phyloP scores from a whole-genome alignment of 208 protist genomes.

The Leishmania mexicana region DNA sequence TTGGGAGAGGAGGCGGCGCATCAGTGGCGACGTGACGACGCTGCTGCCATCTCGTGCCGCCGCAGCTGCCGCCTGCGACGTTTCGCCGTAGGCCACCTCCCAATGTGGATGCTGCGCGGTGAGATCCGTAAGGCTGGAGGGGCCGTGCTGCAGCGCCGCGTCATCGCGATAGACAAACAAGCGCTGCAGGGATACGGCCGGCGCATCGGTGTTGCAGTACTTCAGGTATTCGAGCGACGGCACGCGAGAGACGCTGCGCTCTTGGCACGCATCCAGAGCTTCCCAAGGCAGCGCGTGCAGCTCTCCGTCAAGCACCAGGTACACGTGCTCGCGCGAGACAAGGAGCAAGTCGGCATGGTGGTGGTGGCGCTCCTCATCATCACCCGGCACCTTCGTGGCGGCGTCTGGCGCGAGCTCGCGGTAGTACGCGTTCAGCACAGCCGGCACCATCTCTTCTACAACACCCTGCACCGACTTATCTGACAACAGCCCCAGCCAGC shows the following conservation, averaged over 20 bases:
- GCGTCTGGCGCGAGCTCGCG: not conserved
- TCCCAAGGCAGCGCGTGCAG: constrained; percentile 73
- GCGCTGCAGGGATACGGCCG: constrained; percentile 17
- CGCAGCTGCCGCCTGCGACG: constrained; percentile 4
- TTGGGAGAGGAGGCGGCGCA: constrained; percentile 17
- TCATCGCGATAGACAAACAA: constrained; percentile 35
- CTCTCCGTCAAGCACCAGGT: constrained; percentile 50
- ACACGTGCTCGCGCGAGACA: constrained; percentile 61
- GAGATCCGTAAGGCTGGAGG: constrained; percentile 8
- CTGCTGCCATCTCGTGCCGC: not conserved
- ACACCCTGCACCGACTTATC: constrained; percentile 9
- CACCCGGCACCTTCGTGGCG: not conserved
- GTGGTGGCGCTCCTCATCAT: not conserved
- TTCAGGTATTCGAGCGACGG: constrained; percentile 28
- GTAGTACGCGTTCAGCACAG: constrained; percentile 22
- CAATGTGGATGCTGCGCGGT: constrained; percentile 28
- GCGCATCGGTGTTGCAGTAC: not conserved
- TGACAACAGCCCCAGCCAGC: constrained; percentile 29
- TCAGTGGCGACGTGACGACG: constrained; percentile 9
- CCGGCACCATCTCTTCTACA: constrained; percentile 21
- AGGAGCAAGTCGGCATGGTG: constrained; percentile 48
- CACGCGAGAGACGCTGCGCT: constrained; percentile 53
- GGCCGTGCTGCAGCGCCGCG: constrained; percentile 15
- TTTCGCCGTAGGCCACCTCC: constrained; percentile 28
- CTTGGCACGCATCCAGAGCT: constrained; percentile 46